Percentiles rank a stretch among this genome's conserved stretches.
phyloP scores from a whole-genome alignment of 1,139 yeast genomes.

The Pneumocystis wakefieldiae region DNA sequence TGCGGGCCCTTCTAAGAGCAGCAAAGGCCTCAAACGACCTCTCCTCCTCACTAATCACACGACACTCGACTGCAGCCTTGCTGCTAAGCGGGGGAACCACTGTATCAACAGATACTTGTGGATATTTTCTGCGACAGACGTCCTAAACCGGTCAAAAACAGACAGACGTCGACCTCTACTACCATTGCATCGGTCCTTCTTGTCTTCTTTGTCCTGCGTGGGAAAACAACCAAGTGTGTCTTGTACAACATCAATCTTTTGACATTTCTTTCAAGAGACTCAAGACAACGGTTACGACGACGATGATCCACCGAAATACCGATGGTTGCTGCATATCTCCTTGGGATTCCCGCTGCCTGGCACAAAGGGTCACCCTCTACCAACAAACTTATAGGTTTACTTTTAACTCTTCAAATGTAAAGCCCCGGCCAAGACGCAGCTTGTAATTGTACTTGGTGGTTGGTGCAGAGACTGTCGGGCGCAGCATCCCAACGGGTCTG shows the following conservation, averaged over 20 bases:
- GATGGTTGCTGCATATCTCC: slow-evolving; percentile 93
- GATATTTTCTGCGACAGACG: not conserved
- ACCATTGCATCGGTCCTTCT: slow-evolving; percentile 34
- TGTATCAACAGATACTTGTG: slow-evolving; percentile 44
- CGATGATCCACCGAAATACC: slow-evolving; percentile 99
- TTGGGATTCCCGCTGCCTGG: slow-evolving; percentile 81
- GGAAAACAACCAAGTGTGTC: slow-evolving; percentile 90
- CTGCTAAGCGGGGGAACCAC: slow-evolving; percentile 86
- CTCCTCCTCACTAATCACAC: slow-evolving; percentile 86
- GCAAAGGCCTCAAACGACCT: slow-evolving; percentile 56
- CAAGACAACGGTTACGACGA: slow-evolving; percentile 97
- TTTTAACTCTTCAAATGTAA: slow-evolving; percentile 94
- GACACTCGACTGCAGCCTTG: slow-evolving; percentile 57
- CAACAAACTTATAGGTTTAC: no score
- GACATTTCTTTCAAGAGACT: slow-evolving; percentile 87
- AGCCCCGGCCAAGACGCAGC: slow-evolving; percentile 99
- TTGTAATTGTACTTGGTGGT: slow-evolving; percentile 98
- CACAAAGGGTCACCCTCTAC: not conserved
- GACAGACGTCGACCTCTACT: slow-evolving; percentile 60
- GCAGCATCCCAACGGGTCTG: slow-evolving; percentile 87
- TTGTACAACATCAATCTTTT: slow-evolving; percentile 93
- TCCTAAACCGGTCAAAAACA: slow-evolving; percentile 24
- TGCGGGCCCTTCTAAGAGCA: slow-evolving; percentile 90
- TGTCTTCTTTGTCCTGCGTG: slow-evolving; percentile 60
- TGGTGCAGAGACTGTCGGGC: slow-evolving; percentile 98